These are phyloP conservation scores for Rasamsonia emersonii DNA, from an alignment of 2,329 filamentous ascomycete species.

Conservation along the genomic window DNA sequence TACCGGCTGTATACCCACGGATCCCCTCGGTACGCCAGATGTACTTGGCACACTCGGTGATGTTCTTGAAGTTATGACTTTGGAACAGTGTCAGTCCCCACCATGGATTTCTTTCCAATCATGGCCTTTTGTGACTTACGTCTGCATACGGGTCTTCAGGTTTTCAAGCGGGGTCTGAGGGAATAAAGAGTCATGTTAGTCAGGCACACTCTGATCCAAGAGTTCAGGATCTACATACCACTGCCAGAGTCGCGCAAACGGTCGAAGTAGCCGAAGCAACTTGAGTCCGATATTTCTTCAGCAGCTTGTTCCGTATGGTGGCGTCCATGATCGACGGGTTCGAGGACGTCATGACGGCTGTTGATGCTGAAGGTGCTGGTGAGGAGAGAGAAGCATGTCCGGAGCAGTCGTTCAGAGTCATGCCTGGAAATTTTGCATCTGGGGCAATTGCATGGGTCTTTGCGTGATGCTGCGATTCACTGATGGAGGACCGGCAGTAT, in stretches of 20 bases:
- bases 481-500: conserved; percentile 8
- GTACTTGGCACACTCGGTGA: conserved; percentile 35
- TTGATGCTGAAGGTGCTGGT: conserved; percentile 24
- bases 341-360: conserved; percentile 22
- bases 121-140: conserved; percentile 22
- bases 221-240: conserved; percentile 27
- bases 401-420: conserved; percentile 30
- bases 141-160: conserved; percentile 43
- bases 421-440: conserved; percentile 25
- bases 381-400: conserved; percentile 33
- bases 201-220: conserved; percentile 9
- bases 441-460: conserved; percentile 12
- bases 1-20: conserved; percentile 40
- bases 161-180: conserved; percentile 39
- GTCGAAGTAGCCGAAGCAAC: conserved; percentile 38
- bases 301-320: conserved; percentile 32
- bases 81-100: no score
- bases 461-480: conserved; percentile 11
- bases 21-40: conserved; percentile 40
- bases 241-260: conserved; percentile 36
- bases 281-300: conserved; percentile 40
- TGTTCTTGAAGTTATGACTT: conserved; percentile 38
- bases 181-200: conserved; percentile 1
- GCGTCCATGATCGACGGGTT: conserved; percentile 30
- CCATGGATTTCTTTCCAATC: neutral